A percentile compares a stretch with the other conserved stretches of the same genome.
Evolutionary conservation across 306 rosid genomes (phyloP).

Genomic region (Arachis stenosperma): DNA sequence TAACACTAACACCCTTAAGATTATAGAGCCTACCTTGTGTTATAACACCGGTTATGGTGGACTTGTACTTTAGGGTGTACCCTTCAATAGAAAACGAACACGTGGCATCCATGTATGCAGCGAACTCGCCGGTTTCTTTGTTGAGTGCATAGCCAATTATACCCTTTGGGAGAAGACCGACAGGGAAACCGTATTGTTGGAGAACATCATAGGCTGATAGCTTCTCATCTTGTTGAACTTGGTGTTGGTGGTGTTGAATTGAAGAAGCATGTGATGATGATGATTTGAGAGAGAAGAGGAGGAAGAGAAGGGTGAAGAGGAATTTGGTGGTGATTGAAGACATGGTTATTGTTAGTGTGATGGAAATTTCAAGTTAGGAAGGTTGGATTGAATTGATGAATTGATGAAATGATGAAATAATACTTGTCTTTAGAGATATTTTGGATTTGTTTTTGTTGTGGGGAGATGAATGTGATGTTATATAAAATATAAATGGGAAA

Average conservation of each 20-base stretch:
- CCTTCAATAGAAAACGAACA: slow-evolving; percentile 50
- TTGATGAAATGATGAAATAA: background rate
- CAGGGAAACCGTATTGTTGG: slow-evolving; percentile 56
- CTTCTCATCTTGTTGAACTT: background rate
- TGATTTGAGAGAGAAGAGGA: background rate
- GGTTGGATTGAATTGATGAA: background rate
- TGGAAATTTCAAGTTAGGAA: background rate
- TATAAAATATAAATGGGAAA: background rate
- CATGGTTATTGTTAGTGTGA: background rate
- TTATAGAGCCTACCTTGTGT: slow-evolving; percentile 46
- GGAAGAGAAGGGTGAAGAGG: background rate
- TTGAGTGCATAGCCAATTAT: slow-evolving; percentile 55
- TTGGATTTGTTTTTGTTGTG: background rate
- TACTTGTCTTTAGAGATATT: background rate
- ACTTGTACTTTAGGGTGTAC: slow-evolving; percentile 48
- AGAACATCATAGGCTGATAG: slow-evolving; percentile 61
- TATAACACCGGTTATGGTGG: slow-evolving; percentile 54
- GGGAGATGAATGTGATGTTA: background rate
- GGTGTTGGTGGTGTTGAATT: background rate
- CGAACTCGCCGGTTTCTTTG: slow-evolving; percentile 50
- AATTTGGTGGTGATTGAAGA: slow-evolving; percentile 15
- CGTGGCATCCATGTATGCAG: slow-evolving; percentile 36
- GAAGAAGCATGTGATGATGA: background rate
- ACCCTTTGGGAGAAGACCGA: slow-evolving; percentile 68
- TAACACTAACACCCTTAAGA: slow-evolving; percentile 59